Percentiles rank a stretch among this genome's conserved stretches.
These are phyloP conservation scores for Stachybotrys chartarum DNA, from an alignment of 2,329 filamentous ascomycete species.

Conservation along the genomic window DNA sequence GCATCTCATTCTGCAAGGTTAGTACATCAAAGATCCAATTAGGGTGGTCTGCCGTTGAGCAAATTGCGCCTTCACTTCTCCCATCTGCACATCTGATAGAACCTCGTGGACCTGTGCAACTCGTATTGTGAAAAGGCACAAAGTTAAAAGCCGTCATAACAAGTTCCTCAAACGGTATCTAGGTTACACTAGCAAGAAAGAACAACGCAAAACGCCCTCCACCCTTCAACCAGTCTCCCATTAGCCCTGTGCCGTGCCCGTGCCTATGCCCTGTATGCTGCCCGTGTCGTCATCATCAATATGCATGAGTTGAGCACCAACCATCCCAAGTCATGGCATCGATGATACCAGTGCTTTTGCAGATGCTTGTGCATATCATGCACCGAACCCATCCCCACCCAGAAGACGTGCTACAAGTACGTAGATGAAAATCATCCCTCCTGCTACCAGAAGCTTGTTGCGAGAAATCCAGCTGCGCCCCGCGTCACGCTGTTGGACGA, in stretches of 20 bases:
- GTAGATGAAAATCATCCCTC: constrained; percentile 69
- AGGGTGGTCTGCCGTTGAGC: no score
- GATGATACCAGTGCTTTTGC: neutral
- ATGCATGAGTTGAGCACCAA: neutral
- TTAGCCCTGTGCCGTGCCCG: neutral
- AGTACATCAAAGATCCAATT: no score
- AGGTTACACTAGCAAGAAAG: neutral
- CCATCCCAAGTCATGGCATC: neutral
- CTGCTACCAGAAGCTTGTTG: constrained; percentile 70
- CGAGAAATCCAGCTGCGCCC: constrained; percentile 75
- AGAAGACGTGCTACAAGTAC: constrained; percentile 74
- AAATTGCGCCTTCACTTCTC: no score
- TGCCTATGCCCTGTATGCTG: neutral
- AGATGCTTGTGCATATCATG: neutral
- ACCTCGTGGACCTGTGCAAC: neutral
- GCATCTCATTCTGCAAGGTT: no score
- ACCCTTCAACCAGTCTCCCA: neutral
- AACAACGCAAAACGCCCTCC: neutral
- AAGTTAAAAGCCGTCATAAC: neutral
- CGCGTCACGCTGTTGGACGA: constrained; percentile 67
- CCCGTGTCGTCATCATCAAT: neutral
- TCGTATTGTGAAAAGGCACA: neutral
- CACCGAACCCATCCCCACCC: constrained; percentile 32
- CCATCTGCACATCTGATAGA: no score
- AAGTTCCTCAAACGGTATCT: neutral